Conservation (phyloP, 2,329 filamentous ascomycete genomes). For the Talaromyces sp. region DNA sequence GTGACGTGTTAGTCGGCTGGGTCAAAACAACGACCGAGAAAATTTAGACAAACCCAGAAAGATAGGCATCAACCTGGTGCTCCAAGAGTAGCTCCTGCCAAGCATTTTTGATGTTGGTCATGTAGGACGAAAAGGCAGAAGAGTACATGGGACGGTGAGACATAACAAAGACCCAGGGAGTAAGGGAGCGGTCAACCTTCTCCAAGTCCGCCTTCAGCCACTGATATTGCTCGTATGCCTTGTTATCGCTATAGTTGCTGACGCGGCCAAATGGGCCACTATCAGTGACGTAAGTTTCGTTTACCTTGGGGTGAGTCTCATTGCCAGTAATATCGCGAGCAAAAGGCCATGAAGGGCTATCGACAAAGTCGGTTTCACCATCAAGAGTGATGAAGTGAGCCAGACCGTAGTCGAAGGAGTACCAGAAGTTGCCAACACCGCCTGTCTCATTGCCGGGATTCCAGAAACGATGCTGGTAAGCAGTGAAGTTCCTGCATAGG, state of each 20-base stretch:
- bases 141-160: conserved; percentile 45
- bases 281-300: conserved; percentile 48
- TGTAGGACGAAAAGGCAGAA: conserved; percentile 37
- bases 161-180: conserved; percentile 51
- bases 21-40: not conserved
- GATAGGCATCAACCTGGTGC: conserved; percentile 47
- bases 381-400: conserved; percentile 51
- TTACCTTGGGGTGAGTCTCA: conserved; percentile 39
- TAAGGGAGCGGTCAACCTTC: conserved; percentile 45
- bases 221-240: conserved; percentile 29
- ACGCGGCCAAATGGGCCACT: conserved; percentile 43
- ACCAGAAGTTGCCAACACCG: conserved; percentile 53
- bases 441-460: conserved; percentile 49
- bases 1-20: conserved; percentile 16
- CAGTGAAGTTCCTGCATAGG: conserved; percentile 46
- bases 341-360: conserved; percentile 41
- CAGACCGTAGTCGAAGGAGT: conserved; percentile 54
- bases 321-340: conserved; percentile 32
- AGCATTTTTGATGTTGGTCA: conserved; percentile 43
- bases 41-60: conserved; percentile 28
- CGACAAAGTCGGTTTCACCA: conserved; percentile 50
- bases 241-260: conserved; percentile 32
- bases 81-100: conserved; percentile 47
- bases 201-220: conserved; percentile 48
- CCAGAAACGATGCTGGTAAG: conserved; percentile 50